Evolutionary conservation across 345 rosid species (phyloP), one percentile per base, ranked within the genome.

Genomic region (Ceriops decandra): DNA sequence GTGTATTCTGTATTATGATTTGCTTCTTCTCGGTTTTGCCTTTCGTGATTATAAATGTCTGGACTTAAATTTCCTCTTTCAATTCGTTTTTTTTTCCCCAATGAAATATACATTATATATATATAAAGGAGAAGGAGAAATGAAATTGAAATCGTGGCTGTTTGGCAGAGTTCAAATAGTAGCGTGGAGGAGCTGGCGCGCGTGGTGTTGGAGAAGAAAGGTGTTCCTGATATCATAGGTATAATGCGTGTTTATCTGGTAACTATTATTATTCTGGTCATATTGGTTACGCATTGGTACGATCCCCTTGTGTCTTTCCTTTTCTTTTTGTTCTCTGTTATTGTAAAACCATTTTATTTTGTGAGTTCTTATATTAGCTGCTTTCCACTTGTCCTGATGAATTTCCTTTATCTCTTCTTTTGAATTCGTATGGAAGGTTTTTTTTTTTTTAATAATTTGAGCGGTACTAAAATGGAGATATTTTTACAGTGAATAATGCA

Each of bases 201-300:
- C 7, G 67, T 74, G 49, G 82, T 93, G 53, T 56, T 85, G 84
- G 98, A 93, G 71, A 91, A 91, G 82, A 91, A 89, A 70, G 89
- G 88, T 22, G 82, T 87, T 70, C 98, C 97, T 5, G 97, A 93
- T 76, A 91, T 93, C 35, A 85, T 93, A 64, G 95, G 98, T 90
- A 76, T 59, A 16, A 24, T 3, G 36, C 36, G 7, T 53, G 4
- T 36, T 36, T 7, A 2, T 8, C 42, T 36, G 9, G 42, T 8
- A 36, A 36, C 8, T 36, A 13, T 36, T 9, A 36, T 36, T 36
- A 7, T 7, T 36, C 42, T 36, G 42, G 13, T 36, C 42, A 36
- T 36, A 36, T 8, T 36, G 42, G 13, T 9, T 36, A 6, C 35
- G 35, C 35, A 32, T 32, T 32, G 35, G 35, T 5, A 6, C 35